Evolutionary conservation across 345 rosid genomes (phyloP), one percentile per base, ranked within the genome.

Genomic region (Eucalyptus camaldulensis): DNA sequence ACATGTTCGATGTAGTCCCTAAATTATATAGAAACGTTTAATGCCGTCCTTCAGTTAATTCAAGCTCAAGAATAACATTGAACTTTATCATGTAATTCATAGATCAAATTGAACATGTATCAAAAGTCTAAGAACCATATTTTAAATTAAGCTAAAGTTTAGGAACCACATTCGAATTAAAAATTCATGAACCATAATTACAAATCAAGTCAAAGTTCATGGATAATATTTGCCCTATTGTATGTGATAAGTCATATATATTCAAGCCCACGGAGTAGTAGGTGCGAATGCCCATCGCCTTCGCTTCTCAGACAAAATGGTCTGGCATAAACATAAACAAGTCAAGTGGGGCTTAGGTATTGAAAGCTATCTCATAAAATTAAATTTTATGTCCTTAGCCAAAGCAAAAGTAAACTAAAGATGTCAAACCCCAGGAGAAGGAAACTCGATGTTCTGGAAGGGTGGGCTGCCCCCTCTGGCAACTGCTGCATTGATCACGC

Each of bases 1-100:
- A 10, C 13, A 56, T 56, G 1, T 56, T 56, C 6, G 0, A 56
- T 22, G 1, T 56, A 56, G 6, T 56, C 1, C 13, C 2, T 0
- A 0, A 56, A 22, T 24, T 56, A 24, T 56, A 56, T 22, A 24
- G 5, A 56, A 56, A 56, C 1, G 1, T 56, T 56, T 1, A 56
- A 56, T 22, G 3, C 56, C 56, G 0, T 8, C 56, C 4, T 53
- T 7, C 24, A 53, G 0, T 53, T 56, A 24, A 22, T 24, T 56
- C 12, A 56, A 56, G 6, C 0, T 56, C 11, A 22, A 2, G 1
- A 24, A 56, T 1, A 56, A 56, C 2, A 22, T 56, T 56, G 11
- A 56, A 56, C 6, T 3, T 54, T 54, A 3, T 54, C 60, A 56
- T 56, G 1, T 56, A 56, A 6, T 56, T 0, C 5, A 56, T 56